phyloP scores from a whole-genome alignment of 495 filamentous ascomycete genomes.

The Xylaria palmicola region DNA sequence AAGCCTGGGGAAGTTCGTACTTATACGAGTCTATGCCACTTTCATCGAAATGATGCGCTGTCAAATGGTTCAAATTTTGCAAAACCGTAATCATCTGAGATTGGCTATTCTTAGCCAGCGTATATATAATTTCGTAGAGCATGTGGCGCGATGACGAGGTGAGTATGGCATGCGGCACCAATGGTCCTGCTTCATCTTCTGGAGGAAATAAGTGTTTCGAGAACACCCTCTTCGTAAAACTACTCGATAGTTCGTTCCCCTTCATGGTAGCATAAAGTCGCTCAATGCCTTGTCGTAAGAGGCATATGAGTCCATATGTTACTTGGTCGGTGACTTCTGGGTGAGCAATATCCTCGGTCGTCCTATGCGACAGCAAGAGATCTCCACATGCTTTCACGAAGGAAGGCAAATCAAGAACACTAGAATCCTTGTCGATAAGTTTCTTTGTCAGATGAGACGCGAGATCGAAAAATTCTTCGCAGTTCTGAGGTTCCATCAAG shows the following conservation, averaged over 20 bases:
- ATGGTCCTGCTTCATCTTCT: conserved; percentile 38
- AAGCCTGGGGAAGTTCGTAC: conserved; percentile 56
- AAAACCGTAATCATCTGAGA: conserved; percentile 52
- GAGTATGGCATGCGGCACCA: conserved; percentile 39
- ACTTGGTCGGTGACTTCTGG: conserved; percentile 49
- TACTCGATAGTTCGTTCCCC: conserved; percentile 8
- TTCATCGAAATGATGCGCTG: conserved; percentile 41
- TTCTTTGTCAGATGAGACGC: conserved; percentile 52
- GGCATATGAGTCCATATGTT: conserved; percentile 47
- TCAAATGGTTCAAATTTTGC: conserved; percentile 51
- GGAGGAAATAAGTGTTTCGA: conserved; percentile 67
- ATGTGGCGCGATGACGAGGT: conserved; percentile 59
- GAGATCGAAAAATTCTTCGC: conserved; percentile 46
- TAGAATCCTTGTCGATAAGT: conserved; percentile 51
- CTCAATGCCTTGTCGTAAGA: conserved; percentile 33
- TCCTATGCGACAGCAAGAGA: conserved; percentile 52
- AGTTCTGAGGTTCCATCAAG: conserved; percentile 30
- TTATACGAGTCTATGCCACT: conserved; percentile 36
- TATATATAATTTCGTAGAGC: conserved; percentile 62
- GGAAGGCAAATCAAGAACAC: conserved; percentile 49
- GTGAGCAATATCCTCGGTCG: conserved; percentile 47
- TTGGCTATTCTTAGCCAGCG: conserved; percentile 56
- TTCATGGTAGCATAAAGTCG: conserved; percentile 13
- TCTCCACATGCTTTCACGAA: conserved; percentile 54
- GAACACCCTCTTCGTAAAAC: conserved; percentile 60